phyloP scores from a whole-genome alignment of 2,329 filamentous ascomycete genomes.

The Colletotrichum theobromicola region DNA sequence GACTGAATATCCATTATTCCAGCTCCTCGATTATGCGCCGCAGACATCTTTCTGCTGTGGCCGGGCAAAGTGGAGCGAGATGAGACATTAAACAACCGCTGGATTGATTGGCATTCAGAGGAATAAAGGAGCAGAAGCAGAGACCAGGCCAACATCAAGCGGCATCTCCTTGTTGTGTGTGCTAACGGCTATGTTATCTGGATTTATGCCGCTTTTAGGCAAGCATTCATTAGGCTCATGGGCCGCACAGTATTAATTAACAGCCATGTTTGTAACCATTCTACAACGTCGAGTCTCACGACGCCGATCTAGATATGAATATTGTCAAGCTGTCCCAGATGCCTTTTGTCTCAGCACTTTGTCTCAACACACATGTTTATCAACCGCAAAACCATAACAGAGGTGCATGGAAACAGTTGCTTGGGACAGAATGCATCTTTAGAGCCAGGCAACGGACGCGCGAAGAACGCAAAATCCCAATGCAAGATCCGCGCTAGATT shows the following conservation, averaged over 20 bases:
- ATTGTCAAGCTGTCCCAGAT: background rate
- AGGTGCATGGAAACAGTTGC: background rate
- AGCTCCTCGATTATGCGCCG: background rate
- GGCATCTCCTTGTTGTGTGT: too few relatives aligned
- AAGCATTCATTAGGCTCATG: too few relatives aligned
- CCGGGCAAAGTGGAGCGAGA: background rate
- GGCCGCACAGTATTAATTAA: background rate
- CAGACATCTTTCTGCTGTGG: background rate
- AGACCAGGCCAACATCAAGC: background rate
- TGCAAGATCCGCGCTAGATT: too few relatives aligned
- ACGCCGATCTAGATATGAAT: background rate
- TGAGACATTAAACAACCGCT: background rate
- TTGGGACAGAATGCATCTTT: too few relatives aligned
- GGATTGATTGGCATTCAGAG: background rate
- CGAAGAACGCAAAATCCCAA: too few relatives aligned
- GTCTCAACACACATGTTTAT: too few relatives aligned
- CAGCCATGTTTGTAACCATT: background rate
- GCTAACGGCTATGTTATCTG: too few relatives aligned
- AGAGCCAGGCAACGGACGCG: too few relatives aligned
- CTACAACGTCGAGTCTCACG: background rate
- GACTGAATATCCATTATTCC: background rate
- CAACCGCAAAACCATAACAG: background rate
- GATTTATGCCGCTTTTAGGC: too few relatives aligned
- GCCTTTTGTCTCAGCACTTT: background rate
- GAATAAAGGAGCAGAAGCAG: background rate